Percentiles rank a stretch among this genome's conserved stretches.
Evolutionary conservation across 2,329 filamentous ascomycete genomes (phyloP).

Genomic region (Lachnellula subtilissima): DNA sequence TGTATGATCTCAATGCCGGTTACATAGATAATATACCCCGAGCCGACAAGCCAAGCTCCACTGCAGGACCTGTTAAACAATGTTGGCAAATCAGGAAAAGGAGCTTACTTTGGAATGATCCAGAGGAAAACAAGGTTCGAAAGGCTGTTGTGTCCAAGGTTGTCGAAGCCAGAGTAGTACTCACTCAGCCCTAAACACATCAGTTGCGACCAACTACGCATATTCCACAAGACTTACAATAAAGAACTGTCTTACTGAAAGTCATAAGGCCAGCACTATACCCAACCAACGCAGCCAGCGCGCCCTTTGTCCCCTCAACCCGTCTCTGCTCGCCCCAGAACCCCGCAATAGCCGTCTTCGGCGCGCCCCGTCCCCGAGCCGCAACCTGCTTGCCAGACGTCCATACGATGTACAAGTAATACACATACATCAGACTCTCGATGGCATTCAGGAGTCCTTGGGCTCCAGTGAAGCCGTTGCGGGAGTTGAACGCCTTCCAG

Average conservation of each 20-base stretch:
- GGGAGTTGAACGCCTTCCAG: constrained; percentile 53
- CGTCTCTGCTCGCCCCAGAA: constrained; percentile 45
- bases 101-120: constrained; percentile 61
- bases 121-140: constrained; percentile 52
- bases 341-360: constrained; percentile 33
- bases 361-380: constrained; percentile 26
- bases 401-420: constrained; percentile 53
- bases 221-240: constrained; percentile 45
- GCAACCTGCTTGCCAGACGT: constrained; percentile 33
- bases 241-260: constrained; percentile 62
- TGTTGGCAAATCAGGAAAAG: background rate
- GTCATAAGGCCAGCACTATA: constrained; percentile 60
- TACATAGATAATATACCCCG: constrained; percentile 56
- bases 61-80: constrained; percentile 35
- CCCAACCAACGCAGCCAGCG: constrained; percentile 51
- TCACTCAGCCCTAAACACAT: constrained; percentile 51
- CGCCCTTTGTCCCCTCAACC: constrained; percentile 47
- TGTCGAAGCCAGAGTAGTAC: constrained; percentile 53
- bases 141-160: constrained; percentile 57
- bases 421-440: constrained; percentile 54
- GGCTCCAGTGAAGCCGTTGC: constrained; percentile 60
- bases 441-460: constrained; percentile 56
- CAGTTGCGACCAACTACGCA: background rate
- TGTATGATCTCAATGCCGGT: constrained; percentile 58
- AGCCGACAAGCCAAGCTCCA: constrained; percentile 60